These are phyloP conservation scores for Carallia pectinifolia DNA, from an alignment of 345 rosid species.

Conservation along the genomic window DNA sequence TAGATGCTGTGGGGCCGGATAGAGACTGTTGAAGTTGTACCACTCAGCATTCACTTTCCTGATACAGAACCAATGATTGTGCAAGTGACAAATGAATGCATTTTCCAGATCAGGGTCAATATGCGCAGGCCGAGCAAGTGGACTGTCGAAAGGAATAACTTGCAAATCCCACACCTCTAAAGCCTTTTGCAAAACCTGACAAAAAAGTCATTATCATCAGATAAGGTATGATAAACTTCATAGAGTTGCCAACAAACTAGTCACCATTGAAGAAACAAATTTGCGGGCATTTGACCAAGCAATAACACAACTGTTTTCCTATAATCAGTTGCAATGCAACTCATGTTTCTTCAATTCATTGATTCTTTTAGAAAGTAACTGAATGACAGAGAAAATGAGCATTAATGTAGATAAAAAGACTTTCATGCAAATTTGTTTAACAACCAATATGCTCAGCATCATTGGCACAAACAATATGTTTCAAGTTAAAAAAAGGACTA, in stretches of 20 bases:
- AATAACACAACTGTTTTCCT: too few relatives aligned
- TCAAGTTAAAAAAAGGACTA: too few relatives aligned
- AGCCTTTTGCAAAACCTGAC: slow-evolving; percentile 87
- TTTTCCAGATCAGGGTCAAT: slow-evolving; percentile 81
- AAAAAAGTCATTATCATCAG: slow-evolving; percentile 11
- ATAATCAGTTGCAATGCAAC: too few relatives aligned
- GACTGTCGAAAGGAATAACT: slow-evolving; percentile 82
- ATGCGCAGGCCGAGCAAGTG: slow-evolving; percentile 87
- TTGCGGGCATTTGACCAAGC: slow-evolving; percentile 1
- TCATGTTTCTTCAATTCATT: too few relatives aligned
- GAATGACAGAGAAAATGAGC: too few relatives aligned
- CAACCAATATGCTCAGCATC: too few relatives aligned
- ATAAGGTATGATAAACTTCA: slow-evolving; percentile 7
- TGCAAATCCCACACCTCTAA: slow-evolving; percentile 91
- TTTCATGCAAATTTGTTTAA: too few relatives aligned
- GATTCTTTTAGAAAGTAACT: too few relatives aligned
- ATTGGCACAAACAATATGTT: too few relatives aligned
- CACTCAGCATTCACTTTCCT: slow-evolving; percentile 86
- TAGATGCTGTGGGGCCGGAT: slow-evolving; percentile 81
- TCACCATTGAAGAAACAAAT: background rate
- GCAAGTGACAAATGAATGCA: slow-evolving; percentile 92
- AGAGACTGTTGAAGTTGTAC: slow-evolving; percentile 95
- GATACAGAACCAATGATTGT: slow-evolving; percentile 94
- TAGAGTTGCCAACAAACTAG: slow-evolving; percentile 11
- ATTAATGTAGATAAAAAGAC: too few relatives aligned